Conservation (phyloP, 345 rosid species). For the Pistacia integerrima region DNA sequence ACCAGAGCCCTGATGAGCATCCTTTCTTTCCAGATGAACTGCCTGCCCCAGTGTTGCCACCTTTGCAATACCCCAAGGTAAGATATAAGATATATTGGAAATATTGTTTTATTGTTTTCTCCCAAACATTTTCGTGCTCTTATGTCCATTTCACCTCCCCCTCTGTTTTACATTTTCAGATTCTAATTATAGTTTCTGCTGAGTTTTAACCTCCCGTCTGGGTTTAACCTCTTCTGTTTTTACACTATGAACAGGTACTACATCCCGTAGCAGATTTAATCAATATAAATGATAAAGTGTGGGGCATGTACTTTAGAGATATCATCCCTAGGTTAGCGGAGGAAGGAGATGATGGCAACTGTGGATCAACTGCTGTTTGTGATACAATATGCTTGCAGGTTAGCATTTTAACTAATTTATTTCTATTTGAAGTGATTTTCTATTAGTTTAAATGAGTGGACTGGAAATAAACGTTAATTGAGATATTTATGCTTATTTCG, state of each 20-base stretch:
- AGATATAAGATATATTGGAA: neutral
- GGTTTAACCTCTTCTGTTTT: neutral
- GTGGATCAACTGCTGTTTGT: constrained; percentile 92
- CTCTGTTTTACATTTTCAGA: neutral
- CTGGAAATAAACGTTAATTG: neutral
- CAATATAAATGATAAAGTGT: constrained; percentile 71
- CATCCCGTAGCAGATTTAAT: constrained; percentile 73
- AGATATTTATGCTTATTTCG: neutral
- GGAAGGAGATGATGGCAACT: constrained; percentile 90
- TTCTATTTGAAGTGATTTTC: neutral
- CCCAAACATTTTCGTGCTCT: neutral
- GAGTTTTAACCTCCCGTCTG: neutral
- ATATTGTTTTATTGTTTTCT: neutral
- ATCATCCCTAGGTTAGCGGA: constrained; percentile 75
- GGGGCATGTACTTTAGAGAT: constrained; percentile 87
- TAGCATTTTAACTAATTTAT: constrained; percentile 3
- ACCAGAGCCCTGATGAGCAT: constrained; percentile 89
- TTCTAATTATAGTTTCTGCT: neutral
- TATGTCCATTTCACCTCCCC: neutral
- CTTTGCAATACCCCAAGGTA: constrained; percentile 78
- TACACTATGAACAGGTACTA: constrained; percentile 51
- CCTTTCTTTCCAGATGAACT: constrained; percentile 78
- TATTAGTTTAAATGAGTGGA: neutral
- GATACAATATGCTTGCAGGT: constrained; percentile 92
- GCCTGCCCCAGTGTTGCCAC: constrained; percentile 77